Evolutionary conservation across 2,329 filamentous ascomycete genomes (phyloP).

Genomic region (Ophiocordyceps australis): DNA sequence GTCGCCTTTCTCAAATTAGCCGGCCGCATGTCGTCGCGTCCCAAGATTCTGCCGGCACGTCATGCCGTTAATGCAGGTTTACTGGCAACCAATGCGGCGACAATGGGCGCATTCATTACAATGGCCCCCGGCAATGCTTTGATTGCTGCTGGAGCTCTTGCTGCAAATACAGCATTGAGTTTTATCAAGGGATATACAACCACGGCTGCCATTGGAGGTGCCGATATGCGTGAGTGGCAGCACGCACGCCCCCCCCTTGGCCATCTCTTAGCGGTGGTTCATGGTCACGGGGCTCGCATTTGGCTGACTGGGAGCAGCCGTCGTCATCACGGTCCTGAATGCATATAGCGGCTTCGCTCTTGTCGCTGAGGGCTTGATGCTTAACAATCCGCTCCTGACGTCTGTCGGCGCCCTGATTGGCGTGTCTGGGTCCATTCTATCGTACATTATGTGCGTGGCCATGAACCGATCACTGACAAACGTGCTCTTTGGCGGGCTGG

Average conservation of each 20-base stretch:
- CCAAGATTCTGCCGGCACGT: conserved; percentile 52
- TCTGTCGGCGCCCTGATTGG: conserved; percentile 78
- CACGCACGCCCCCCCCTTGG: background rate
- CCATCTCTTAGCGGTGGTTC: too few relatives aligned
- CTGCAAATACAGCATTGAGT: conserved; percentile 58
- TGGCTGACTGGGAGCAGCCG: conserved; percentile 30
- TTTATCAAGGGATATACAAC: conserved; percentile 81
- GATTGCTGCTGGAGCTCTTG: conserved; percentile 62
- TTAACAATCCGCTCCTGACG: conserved; percentile 71
- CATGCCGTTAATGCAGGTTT: conserved; percentile 61
- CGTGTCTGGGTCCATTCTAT: conserved; percentile 75
- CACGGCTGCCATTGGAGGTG: conserved; percentile 77
- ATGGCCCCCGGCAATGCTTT: conserved; percentile 64
- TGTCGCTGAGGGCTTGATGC: conserved; percentile 82
- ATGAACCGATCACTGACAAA: conserved; percentile 89
- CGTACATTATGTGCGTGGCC: conserved; percentile 72
- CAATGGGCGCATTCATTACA: conserved; percentile 68
- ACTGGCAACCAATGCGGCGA: conserved; percentile 59
- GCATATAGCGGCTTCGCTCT: conserved; percentile 83
- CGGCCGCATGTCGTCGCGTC: conserved; percentile 64
- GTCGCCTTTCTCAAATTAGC: conserved; percentile 80
- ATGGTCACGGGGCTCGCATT: conserved; percentile 6
- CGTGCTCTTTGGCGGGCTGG: conserved; percentile 60
- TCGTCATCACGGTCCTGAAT: conserved; percentile 80
- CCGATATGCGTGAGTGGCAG: conserved; percentile 53